These are phyloP conservation scores for Trypanosoma platydactyli DNA, from an alignment of 208 protist genomes.

Conservation along the genomic window DNA sequence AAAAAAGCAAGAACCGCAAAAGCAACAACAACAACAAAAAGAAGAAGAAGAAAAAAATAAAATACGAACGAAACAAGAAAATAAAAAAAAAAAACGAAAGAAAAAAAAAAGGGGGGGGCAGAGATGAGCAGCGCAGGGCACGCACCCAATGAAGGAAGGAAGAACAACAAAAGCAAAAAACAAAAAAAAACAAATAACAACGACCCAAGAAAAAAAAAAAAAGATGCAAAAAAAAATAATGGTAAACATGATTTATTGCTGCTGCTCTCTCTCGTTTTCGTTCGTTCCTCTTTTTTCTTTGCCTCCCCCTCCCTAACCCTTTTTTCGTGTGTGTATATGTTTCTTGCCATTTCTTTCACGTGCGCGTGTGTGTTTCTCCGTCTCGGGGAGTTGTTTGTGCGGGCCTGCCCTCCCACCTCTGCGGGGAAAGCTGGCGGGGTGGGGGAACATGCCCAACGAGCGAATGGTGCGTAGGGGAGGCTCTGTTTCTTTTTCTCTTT, in stretches of 20 bases:
- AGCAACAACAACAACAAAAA: background rate
- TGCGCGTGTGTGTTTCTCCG: background rate
- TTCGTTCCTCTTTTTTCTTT: slow-evolving; percentile 30
- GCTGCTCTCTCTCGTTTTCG: slow-evolving; percentile 10
- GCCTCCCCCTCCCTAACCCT: background rate
- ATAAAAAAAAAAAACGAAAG: slow-evolving; percentile 14
- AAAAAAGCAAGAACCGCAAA: background rate
- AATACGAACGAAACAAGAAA: background rate
- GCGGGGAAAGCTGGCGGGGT: too few species aligned
- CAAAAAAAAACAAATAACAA: background rate
- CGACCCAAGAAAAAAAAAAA: slow-evolving; percentile 1
- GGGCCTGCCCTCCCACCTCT: too few species aligned
- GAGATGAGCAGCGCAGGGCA: background rate
- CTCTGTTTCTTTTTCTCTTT: slow-evolving; percentile 1
- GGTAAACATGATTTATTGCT: slow-evolving; percentile 1
- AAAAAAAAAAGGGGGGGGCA: slow-evolving; percentile 14
- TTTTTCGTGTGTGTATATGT: too few species aligned
- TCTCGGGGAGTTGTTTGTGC: background rate
- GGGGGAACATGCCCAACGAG: background rate
- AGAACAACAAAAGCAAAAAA: slow-evolving; percentile 3
- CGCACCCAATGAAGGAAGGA: background rate
- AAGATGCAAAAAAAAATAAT: background rate
- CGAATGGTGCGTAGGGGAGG: background rate
- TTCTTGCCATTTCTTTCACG: background rate
- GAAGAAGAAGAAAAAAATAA: background rate